Base-by-base conservation (phyloP, 768 basidiomycete genomes). In the Rhizopogon vesiculosus region DNA sequence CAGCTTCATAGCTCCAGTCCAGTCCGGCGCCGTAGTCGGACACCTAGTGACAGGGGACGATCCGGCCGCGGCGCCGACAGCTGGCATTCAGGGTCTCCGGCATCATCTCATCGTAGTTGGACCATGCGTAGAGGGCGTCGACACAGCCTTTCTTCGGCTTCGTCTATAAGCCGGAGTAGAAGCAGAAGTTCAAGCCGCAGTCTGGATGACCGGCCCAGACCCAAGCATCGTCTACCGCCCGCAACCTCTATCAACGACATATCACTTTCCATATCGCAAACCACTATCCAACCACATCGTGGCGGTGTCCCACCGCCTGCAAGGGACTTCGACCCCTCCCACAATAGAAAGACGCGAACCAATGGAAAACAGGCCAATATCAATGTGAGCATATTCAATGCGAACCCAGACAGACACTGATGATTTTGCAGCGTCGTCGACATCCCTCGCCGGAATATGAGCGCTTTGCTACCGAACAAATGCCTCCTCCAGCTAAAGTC, bases 141-240 rank as follows among this genome's bases (percentile, higher is more conserved):
- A 45, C 72, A 73, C 48, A 85, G 83, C 56, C 51, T 74, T 1
- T 87, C 83, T 7, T 78, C 82, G 6, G 64, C 66, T 31, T 86
- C 85, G 6, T 83, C 81, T 53, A 72, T 73, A 28, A 85, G 81
- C 58, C 76, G 76, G 46, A 81, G 79, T 55, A 76, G 83, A 57
- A 87, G 85, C 62, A 66, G 73, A 38, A 73, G 73, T 56, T 72
- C 64, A 3, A 85, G 82, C 62, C 70, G 65, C 56, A 88, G 85
- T 62, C 85, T 82, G 16, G 70, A 68, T 33, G 74, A 77, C 25
- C 77, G 76, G 35, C 73, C 79, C 39, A 80, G 78, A 54, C 71
- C 84, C 10, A 76, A 86, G 41, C 87, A 89, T 65, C 80, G 86
- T 40, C 74, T 89, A 19, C 87, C 89, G 38, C 56, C 74, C 15